Evolutionary conservation across 345 rosid species (phyloP).

Genomic region (Rhizophora mangle): DNA sequence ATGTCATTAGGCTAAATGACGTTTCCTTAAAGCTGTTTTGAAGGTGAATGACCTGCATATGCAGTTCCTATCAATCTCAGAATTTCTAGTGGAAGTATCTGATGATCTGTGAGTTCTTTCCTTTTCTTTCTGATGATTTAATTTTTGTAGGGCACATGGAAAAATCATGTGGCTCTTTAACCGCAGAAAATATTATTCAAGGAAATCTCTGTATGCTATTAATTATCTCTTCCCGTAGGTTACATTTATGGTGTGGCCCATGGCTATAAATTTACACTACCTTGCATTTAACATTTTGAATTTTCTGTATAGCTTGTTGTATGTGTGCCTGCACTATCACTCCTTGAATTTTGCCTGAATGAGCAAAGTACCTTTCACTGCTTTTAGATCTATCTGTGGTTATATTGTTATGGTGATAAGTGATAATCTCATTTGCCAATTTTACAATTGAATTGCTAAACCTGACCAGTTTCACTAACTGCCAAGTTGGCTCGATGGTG

Average conservation of each 20-base stretch:
- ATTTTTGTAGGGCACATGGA: not conserved
- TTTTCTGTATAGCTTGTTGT: not conserved
- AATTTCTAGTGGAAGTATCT: constrained; percentile 81
- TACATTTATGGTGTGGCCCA: not conserved
- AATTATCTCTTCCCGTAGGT: not conserved
- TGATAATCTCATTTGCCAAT: constrained; percentile 19
- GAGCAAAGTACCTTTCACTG: not conserved
- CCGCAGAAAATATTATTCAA: no score
- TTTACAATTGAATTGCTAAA: constrained; percentile 21
- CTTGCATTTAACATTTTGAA: not conserved
- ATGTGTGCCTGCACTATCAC: not conserved
- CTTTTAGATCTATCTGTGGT: not conserved
- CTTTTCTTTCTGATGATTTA: constrained; percentile 7
- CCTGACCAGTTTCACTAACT: constrained; percentile 18
- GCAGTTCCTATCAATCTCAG: constrained; percentile 81
- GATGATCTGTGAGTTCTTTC: constrained; percentile 65
- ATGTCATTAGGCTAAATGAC: constrained; percentile 6
- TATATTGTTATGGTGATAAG: constrained; percentile 12
- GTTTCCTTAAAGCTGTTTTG: constrained; percentile 36
- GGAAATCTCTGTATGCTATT: no score
- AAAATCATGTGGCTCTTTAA: no score
- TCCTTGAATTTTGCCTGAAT: not conserved
- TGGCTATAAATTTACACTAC: not conserved
- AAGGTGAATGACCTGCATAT: constrained; percentile 83
- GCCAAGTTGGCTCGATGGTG: constrained; percentile 14